Percentiles rank a stretch among this genome's conserved stretches.
Conservation (phyloP, 2,329 filamentous ascomycete genomes). For the Alternaria triticimaculans region DNA sequence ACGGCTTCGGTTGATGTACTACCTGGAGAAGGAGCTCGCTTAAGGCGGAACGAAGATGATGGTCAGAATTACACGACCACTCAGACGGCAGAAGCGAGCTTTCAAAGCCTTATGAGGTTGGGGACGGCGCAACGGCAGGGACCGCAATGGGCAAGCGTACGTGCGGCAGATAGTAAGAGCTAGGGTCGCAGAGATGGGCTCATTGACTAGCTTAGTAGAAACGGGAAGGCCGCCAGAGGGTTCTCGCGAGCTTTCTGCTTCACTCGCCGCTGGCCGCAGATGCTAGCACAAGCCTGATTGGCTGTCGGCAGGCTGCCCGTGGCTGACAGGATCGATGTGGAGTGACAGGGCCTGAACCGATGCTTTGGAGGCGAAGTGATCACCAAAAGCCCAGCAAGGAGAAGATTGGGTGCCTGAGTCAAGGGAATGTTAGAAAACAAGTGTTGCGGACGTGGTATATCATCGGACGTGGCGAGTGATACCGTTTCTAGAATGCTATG, state of each 20-base stretch:
- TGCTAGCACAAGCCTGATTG: conserved; percentile 34
- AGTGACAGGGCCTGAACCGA: conserved; percentile 41
- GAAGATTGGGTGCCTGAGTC: conserved; percentile 22
- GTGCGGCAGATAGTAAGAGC: conserved; percentile 33
- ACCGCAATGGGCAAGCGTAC: conserved; percentile 31
- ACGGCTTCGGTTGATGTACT: conserved; percentile 37
- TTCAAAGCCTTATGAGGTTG: conserved; percentile 41
- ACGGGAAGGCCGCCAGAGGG: conserved; percentile 43
- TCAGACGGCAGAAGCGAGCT: conserved; percentile 37
- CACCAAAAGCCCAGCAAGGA: conserved; percentile 23
- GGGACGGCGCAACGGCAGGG: conserved; percentile 42
- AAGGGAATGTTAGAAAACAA: conserved; percentile 25
- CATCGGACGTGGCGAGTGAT: conserved; percentile 45
- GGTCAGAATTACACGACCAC: conserved; percentile 45
- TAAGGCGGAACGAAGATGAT: conserved; percentile 48
- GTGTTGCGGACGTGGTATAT: conserved; percentile 30
- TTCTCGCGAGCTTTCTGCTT: conserved; percentile 40
- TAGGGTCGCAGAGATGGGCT: conserved; percentile 26
- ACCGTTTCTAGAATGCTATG: conserved; percentile 44
- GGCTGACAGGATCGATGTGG: conserved; percentile 40
- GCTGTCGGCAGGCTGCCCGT: conserved; percentile 29
- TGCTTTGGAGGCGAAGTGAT: conserved; percentile 47
- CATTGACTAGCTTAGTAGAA: conserved; percentile 28
- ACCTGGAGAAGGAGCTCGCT: conserved; percentile 44
- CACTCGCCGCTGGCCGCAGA: conserved; percentile 41